Evolutionary conservation across 2,329 filamentous ascomycete species (phyloP), one percentile per base, ranked within the genome.

Genomic region (Neoarthrinium moseri): DNA sequence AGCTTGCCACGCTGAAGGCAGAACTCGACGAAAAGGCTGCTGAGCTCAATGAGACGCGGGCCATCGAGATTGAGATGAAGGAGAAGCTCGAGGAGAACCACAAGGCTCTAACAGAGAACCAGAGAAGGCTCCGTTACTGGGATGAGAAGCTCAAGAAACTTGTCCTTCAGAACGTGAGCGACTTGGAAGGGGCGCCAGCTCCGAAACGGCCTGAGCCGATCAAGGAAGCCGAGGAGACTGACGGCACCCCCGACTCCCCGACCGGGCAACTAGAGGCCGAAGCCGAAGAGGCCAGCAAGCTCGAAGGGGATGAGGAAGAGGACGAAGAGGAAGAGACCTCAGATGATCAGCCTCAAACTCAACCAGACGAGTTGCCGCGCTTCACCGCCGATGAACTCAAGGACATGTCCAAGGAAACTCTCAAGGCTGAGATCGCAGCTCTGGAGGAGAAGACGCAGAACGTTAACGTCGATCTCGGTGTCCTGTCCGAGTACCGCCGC

Each of bases 71-170:
- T 50, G 94, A 99, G 68, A 96, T 97, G 91, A 87, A 89, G 52
- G 97, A 97, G 69, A 95, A 95, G 71, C 84, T 99, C 2, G 94
- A 97, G 61, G 92, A 97, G 62, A 94, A 92, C 64, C 88, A 96
- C 55, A 99, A 99, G 70, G 81, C 86, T 8, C 78, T 97, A 12
- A 68, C 72, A 0, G 92, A 97, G 61, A 96, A 95, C 66, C 84
- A 95, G 64, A 91, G 89, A 68, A 84, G 88, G 49, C 78, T 88
- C 32, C 79, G 77, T 29, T 89, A 96, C 71, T 97, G 91, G 91
- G 75, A 91, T 45, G 89, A 96, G 49, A 96, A 97, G 71, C 74
- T 95, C 7, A 77, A 78, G 43, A 97, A 96, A 71, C 80, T 99
- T 21, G 70, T 78, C 3, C 72, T 97, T 29, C 91, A 96, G 56